These are phyloP conservation scores for Penicillium nucicola DNA, from an alignment of 495 filamentous ascomycete species.

Conservation along the genomic window DNA sequence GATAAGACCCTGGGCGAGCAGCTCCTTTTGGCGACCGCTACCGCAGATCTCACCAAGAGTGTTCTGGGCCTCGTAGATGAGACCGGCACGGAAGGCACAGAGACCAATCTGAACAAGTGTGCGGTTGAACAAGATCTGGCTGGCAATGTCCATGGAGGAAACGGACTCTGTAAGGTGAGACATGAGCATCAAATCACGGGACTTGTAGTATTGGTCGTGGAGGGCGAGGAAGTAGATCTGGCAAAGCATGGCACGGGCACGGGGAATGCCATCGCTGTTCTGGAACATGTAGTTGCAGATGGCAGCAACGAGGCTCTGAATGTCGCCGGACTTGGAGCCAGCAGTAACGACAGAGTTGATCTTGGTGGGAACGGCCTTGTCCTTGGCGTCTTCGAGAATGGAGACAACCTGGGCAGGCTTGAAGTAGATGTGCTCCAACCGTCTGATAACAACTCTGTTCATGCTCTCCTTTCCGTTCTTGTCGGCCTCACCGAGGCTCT, in stretches of 20 bases:
- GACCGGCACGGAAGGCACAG: constrained; percentile 93
- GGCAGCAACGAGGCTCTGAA: constrained; percentile 71
- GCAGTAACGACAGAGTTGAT: constrained; percentile 81
- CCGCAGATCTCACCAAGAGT: constrained; percentile 97
- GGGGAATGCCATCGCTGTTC: constrained; percentile 90
- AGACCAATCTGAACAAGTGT: constrained; percentile 97
- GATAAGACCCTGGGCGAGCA: constrained; percentile 95
- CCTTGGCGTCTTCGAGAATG: constrained; percentile 86
- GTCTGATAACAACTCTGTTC: constrained; percentile 89
- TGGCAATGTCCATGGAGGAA: constrained; percentile 88
- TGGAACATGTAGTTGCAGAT: constrained; percentile 94
- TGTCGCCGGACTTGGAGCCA: constrained; percentile 59
- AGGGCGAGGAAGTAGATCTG: constrained; percentile 97
- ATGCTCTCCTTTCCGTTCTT: constrained; percentile 77
- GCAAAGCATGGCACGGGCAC: constrained; percentile 94
- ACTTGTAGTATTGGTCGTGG: constrained; percentile 95
- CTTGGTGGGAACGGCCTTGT: constrained; percentile 71
- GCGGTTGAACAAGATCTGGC: constrained; percentile 98
- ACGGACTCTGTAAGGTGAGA: constrained; percentile 98
- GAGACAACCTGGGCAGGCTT: constrained; percentile 93
- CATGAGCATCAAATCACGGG: constrained; percentile 99
- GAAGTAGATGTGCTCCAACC: constrained; percentile 97
- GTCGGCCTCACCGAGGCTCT: constrained; percentile 66
- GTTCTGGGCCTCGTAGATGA: constrained; percentile 96
- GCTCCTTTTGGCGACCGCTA: constrained; percentile 93